Conservation (phyloP, 2,329 filamentous ascomycete genomes). For the Pseudovirgaria hyperparasitica region DNA sequence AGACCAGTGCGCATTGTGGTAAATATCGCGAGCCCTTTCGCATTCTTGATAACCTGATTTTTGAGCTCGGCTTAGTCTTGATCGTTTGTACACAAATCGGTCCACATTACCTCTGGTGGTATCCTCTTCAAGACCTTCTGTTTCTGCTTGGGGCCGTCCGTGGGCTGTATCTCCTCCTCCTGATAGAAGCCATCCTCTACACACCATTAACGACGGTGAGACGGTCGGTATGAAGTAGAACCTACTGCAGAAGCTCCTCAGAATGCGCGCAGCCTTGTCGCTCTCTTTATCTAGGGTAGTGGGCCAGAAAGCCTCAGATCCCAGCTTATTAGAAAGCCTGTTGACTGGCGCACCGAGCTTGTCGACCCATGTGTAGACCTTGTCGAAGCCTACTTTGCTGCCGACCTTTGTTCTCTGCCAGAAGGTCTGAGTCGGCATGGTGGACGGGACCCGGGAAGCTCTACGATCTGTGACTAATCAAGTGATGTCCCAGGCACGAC, state of each 20-base stretch:
- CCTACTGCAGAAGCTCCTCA: constrained; percentile 82
- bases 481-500: no score
- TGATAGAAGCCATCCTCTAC: constrained; percentile 56
- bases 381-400: constrained; percentile 48
- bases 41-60: constrained; percentile 64
- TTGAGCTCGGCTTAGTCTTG: not conserved
- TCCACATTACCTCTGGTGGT: constrained; percentile 40
- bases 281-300: constrained; percentile 76
- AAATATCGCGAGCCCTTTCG: constrained; percentile 84
- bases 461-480: no score
- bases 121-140: constrained; percentile 69
- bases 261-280: constrained; percentile 79
- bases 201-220: constrained; percentile 9
- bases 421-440: constrained; percentile 11
- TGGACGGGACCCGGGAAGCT: constrained; percentile 6
- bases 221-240: constrained; percentile 14
- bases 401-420: constrained; percentile 22
- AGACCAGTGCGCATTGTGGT: constrained; percentile 90
- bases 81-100: not conserved
- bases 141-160: constrained; percentile 43
- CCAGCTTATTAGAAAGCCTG: constrained; percentile 66
- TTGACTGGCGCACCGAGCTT: constrained; percentile 68
- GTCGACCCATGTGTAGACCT: constrained; percentile 54
- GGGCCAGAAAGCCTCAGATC: constrained; percentile 74
- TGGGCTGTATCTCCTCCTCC: constrained; percentile 35